A percentile compares a stretch with the other conserved stretches of the same genome.
These are phyloP conservation scores for Pythium periplocum DNA, from an alignment of 352 stramenopile genomes.

Conservation along the genomic window DNA sequence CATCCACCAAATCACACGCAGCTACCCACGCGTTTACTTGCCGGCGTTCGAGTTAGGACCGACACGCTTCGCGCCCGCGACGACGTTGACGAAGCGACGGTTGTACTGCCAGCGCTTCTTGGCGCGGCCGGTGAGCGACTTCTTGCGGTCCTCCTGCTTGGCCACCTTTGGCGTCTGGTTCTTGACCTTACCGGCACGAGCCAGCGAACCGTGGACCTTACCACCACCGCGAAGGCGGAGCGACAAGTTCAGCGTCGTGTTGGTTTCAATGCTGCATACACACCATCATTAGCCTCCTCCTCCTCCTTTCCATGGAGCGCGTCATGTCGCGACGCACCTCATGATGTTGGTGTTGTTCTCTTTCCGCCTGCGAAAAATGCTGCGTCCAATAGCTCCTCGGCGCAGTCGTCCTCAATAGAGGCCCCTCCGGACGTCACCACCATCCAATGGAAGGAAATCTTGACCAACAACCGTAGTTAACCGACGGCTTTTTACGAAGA, in stretches of 20 bases:
- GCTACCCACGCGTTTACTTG: constrained; percentile 49
- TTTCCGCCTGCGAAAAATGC: constrained; percentile 22
- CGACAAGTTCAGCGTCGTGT: constrained; percentile 95
- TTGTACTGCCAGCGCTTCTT: constrained; percentile 99
- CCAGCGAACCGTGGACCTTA: constrained; percentile 99
- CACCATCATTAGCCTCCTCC: constrained; percentile 71
- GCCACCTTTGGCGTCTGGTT: constrained; percentile 99
- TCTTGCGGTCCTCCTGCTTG: constrained; percentile 98
- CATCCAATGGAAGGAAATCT: constrained; percentile 21
- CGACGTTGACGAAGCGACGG: constrained; percentile 99
- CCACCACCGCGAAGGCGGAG: constrained; percentile 92
- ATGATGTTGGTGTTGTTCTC: constrained; percentile 23
- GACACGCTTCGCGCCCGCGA: constrained; percentile 95
- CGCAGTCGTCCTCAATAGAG: constrained; percentile 1
- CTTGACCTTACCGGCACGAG: constrained; percentile 99
- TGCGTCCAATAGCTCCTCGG: neutral
- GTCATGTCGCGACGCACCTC: neutral
- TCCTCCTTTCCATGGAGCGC: neutral
- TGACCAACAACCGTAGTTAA: too few species aligned
- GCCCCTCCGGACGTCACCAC: constrained; percentile 23
- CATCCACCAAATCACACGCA: too few species aligned
- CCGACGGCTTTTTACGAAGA: too few species aligned
- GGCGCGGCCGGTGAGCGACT: constrained; percentile 94
- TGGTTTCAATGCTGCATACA: constrained; percentile 94
- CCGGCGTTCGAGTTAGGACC: constrained; percentile 98